Evolutionary conservation across 306 rosid species (phyloP).

Genomic region (Rosa lucieae): DNA sequence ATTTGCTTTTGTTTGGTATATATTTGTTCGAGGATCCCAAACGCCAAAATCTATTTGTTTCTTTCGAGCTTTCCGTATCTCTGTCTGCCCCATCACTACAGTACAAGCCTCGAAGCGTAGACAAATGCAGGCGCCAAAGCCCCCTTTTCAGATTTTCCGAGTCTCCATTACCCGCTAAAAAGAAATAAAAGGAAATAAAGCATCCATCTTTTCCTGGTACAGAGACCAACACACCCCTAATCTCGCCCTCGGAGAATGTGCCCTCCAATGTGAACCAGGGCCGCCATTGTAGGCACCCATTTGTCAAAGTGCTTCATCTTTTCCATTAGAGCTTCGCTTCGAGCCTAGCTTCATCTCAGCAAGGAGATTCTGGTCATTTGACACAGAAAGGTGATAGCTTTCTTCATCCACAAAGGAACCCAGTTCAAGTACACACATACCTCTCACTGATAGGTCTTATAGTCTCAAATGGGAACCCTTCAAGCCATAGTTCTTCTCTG

Average conservation of each 20-base stretch:
- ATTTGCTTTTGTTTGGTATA: constrained; percentile 3
- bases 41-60: not conserved
- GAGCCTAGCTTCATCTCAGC: constrained; percentile 27
- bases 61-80: constrained; percentile 35
- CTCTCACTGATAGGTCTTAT: constrained; percentile 22
- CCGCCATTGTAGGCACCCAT: constrained; percentile 9
- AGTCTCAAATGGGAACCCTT: constrained; percentile 64
- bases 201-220: constrained; percentile 25
- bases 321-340: constrained; percentile 15
- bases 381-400: constrained; percentile 19
- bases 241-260: constrained; percentile 48
- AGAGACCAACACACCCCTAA: constrained; percentile 35
- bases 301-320: constrained; percentile 39
- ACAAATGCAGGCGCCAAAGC: constrained; percentile 36
- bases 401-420: constrained; percentile 34
- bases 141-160: constrained; percentile 18
- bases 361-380: constrained; percentile 35
- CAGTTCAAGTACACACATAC: constrained; percentile 17
- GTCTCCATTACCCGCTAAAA: constrained; percentile 42
- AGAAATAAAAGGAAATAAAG: constrained; percentile 36
- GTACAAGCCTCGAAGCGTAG: constrained; percentile 28
- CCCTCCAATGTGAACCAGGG: constrained; percentile 51
- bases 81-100: constrained; percentile 55
- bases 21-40: constrained; percentile 24
- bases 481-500: constrained; percentile 42